Conservation (phyloP, 768 basidiomycete genomes). For the Neoboletus brunneissimus region DNA sequence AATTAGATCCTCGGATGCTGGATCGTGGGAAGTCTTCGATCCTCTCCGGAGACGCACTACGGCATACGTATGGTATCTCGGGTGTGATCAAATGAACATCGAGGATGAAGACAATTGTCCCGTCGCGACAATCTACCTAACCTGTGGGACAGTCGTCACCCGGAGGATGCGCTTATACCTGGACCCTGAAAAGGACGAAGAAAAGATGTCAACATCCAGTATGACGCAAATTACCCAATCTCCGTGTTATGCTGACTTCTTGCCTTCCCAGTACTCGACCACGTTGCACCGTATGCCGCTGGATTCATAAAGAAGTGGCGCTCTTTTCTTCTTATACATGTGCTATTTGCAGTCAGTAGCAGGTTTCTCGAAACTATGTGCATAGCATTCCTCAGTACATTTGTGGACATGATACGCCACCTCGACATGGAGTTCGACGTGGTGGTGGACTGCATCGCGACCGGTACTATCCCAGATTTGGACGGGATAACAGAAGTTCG, state of each 20-base stretch:
- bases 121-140: background rate
- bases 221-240: background rate
- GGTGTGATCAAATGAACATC: background rate
- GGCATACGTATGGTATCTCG: background rate
- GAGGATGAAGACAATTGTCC: background rate
- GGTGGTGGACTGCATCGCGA: constrained; percentile 12
- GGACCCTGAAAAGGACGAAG: constrained; percentile 3
- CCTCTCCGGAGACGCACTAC: constrained; percentile 5
- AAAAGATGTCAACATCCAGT: constrained; percentile 12
- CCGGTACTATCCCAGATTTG: constrained; percentile 8
- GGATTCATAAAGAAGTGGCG: constrained; percentile 9
- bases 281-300: constrained; percentile 3
- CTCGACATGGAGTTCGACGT: constrained; percentile 10
- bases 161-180: background rate
- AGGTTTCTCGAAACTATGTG: constrained; percentile 3
- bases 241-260: background rate
- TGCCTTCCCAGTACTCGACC: constrained; percentile 1
- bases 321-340: constrained; percentile 14
- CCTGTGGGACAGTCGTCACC: background rate
- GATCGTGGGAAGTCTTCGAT: background rate
- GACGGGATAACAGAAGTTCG: constrained; percentile 4
- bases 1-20: background rate
- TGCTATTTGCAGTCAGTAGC: constrained; percentile 3
- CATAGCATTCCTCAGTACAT: constrained; percentile 8
- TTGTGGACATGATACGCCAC: constrained; percentile 11